Base-by-base conservation (phyloP, 805 yeast genomes). In the Jamesozyma rosinii region DNA sequence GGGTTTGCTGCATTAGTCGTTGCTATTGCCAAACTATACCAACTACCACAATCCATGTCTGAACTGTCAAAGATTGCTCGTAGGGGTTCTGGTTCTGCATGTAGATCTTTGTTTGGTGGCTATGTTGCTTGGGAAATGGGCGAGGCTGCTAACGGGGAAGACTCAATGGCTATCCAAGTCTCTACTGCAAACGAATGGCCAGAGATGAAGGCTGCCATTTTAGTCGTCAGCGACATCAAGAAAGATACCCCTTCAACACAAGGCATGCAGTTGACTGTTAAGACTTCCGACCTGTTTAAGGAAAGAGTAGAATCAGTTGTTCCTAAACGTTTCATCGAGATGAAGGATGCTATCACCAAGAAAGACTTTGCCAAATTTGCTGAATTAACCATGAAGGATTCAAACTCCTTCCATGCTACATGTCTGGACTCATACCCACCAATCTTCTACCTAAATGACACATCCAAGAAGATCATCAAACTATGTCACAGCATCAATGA, bases 61-160 rank as follows among this genome's bases (percentile, higher is more conserved):
- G 95, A 88, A 58, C 74, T 92, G 49, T 85, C 95, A 50, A 83
- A 81, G 59, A 83, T 92, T 58, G 98, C 99, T 13, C 80, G 99
- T 67, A 90, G 88, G 67, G 99, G 99, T 27, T 88, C 97, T 5
- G 99, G 98, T 2, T 87, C 96, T 13, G 98, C 98, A 5, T 92
- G 99, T 68, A 76, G 99, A 64, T 92, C 97, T 8, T 70, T 92
- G 49, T 87, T 86, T 65, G 97, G 98, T 38, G 99, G 99, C 6
- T 92, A 79, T 59, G 99, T 92, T 11, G 97, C 97, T 3, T 92
- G 99, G 99, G 96, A 92, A 64, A 88, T 89, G 97, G 99, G 99
- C 44, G 51, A 54, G 3, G 49, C 58, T 45, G 66, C 50, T 0
- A 82, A 88, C 58, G 98, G 98, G n/a, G 71, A 76, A 37, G 98